Conservation (phyloP, 805 yeast genomes). For the Pichia ethanolica region DNA sequence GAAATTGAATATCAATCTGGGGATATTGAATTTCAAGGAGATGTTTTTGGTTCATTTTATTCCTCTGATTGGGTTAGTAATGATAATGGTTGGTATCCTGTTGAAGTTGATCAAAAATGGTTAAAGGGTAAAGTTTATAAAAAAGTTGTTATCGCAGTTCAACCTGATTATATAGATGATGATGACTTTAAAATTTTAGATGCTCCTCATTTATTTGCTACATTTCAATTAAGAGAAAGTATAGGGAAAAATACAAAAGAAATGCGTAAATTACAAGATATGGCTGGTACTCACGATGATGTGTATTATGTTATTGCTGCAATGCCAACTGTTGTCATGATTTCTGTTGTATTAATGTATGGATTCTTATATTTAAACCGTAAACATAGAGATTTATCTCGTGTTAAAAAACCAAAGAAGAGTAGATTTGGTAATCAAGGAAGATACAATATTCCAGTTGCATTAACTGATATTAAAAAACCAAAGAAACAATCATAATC, state of each 20-base stretch:
- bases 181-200: slow-evolving; percentile 54
- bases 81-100: slow-evolving; percentile 54
- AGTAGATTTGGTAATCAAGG: slow-evolving; percentile 29
- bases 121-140: slow-evolving; percentile 45
- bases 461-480: slow-evolving; percentile 23
- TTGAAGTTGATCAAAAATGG: slow-evolving; percentile 60
- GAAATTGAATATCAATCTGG: slow-evolving; percentile 15
- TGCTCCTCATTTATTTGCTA: slow-evolving; percentile 36
- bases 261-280: slow-evolving; percentile 27
- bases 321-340: slow-evolving; percentile 57
- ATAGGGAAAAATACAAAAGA: slow-evolving; percentile 40
- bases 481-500: slow-evolving; percentile 14
- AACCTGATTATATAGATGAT: slow-evolving; percentile 59
- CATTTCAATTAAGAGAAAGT: slow-evolving; percentile 43
- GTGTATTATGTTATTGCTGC: slow-evolving; percentile 54
- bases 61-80: slow-evolving; percentile 64
- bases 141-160: slow-evolving; percentile 59
- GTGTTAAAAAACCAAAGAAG: slow-evolving; percentile 32
- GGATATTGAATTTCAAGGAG: slow-evolving; percentile 18
- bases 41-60: slow-evolving; percentile 40
- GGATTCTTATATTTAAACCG: slow-evolving; percentile 51
- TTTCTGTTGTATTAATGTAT: slow-evolving; percentile 59
- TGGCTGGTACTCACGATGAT: slow-evolving; percentile 36
- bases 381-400: slow-evolving; percentile 46
- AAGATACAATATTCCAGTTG: slow-evolving; percentile 21